phyloP scores from a whole-genome alignment of 2,329 filamentous ascomycete genomes.

The Monilinia aucupariae region DNA sequence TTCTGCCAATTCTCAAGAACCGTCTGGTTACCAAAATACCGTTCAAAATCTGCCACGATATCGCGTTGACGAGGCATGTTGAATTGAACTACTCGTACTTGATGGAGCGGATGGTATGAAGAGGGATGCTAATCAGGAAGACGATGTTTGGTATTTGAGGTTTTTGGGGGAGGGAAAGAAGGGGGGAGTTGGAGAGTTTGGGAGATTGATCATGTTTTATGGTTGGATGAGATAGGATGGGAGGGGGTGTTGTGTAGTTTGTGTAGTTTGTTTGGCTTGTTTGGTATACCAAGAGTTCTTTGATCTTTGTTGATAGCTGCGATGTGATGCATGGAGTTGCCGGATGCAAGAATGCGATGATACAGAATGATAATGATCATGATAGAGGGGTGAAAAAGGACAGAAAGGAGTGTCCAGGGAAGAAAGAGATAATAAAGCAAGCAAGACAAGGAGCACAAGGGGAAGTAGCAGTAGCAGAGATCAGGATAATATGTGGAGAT shows the following conservation, averaged over 20 bases:
- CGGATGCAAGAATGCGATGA: not conserved
- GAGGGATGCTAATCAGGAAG: too few relatives aligned
- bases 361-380: not conserved
- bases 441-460: not conserved
- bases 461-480: not conserved
- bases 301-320: not conserved
- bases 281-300: too few relatives aligned
- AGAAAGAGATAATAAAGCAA: not conserved
- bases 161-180: not conserved
- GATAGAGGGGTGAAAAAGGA: not conserved
- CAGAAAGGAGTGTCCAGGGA: not conserved
- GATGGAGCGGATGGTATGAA: too few relatives aligned
- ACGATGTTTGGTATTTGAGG: not conserved
- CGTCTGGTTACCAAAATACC: not conserved
- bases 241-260: not conserved
- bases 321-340: not conserved
- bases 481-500: not conserved
- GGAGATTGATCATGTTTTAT: not conserved
- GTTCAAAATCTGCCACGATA: not conserved
- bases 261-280: too few relatives aligned
- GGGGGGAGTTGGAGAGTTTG: too few relatives aligned
- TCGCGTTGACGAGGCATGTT: not conserved
- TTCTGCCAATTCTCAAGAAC: constrained; percentile 6
- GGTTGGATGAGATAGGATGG: not conserved
- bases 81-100: not conserved